Conservation (phyloP, 2,329 filamentous ascomycete genomes). For the Colletotrichum brevisporum region DNA sequence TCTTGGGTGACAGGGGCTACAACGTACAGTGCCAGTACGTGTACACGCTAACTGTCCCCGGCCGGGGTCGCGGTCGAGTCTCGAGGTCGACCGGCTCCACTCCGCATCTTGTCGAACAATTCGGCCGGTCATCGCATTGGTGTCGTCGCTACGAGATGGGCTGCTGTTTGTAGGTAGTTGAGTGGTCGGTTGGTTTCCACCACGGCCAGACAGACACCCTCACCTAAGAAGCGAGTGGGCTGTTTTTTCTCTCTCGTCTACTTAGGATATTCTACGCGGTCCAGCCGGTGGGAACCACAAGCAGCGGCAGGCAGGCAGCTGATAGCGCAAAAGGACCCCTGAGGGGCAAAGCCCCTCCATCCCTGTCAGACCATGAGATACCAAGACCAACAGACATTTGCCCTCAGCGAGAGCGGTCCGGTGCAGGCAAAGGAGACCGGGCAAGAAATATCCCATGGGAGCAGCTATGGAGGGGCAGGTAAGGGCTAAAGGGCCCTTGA, state of each 20-base stretch:
- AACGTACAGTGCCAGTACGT: neutral
- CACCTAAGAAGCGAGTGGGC: neutral
- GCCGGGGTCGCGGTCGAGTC: slow-evolving; percentile 12
- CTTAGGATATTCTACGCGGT: neutral
- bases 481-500: slow-evolving; percentile 11
- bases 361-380: neutral
- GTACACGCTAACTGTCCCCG: slow-evolving; percentile 15
- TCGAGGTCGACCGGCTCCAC: slow-evolving; percentile 19
- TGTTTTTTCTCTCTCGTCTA: neutral
- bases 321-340: slow-evolving; percentile 12
- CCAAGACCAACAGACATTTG: neutral
- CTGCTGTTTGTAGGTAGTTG: no score
- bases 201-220: neutral
- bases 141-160: neutral
- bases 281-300: neutral
- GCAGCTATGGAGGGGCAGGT: slow-evolving; percentile 9
- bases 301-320: neutral
- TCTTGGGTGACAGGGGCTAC: slow-evolving; percentile 20
- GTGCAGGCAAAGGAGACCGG: no score
- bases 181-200: neutral
- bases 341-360: slow-evolving; percentile 1
- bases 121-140: slow-evolving; percentile 3
- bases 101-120: slow-evolving; percentile 19
- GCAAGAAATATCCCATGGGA: neutral
- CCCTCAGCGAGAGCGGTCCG: no score